A percentile compares a stretch with the other conserved stretches of the same genome.
These are phyloP conservation scores for Plantago coronopus DNA, from an alignment of 305 asterid species.

Conservation along the genomic window DNA sequence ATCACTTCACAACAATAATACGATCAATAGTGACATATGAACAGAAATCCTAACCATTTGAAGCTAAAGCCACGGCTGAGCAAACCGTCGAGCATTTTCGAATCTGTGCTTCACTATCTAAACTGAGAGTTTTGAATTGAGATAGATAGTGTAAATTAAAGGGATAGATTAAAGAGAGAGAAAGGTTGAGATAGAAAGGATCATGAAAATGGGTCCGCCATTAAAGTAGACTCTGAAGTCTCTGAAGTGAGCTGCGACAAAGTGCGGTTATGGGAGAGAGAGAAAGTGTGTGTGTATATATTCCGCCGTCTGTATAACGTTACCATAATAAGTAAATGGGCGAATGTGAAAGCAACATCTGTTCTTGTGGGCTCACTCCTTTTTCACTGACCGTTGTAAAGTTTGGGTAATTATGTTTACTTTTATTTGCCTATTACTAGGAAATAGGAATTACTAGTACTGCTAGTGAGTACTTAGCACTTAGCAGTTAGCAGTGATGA, in stretches of 20 bases:
- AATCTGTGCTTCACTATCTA: constrained; percentile 27
- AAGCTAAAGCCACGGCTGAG: constrained; percentile 79
- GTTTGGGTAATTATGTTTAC: neutral
- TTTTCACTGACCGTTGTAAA: constrained; percentile 3
- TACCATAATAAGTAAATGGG: neutral
- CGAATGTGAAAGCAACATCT: constrained; percentile 6
- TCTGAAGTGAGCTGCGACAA: constrained; percentile 17
- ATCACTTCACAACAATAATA: constrained; percentile 10
- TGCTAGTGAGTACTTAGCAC: too few species aligned
- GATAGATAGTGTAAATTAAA: constrained; percentile 12
- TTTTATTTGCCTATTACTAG: neutral
- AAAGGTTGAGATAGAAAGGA: constrained; percentile 22
- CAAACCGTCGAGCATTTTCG: constrained; percentile 81
- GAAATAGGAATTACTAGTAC: too few species aligned
- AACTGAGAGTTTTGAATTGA: constrained; percentile 17
- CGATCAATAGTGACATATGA: neutral
- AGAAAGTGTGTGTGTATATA: neutral
- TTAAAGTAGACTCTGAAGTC: constrained; percentile 17
- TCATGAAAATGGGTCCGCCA: constrained; percentile 35
- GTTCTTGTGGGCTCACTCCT: neutral
- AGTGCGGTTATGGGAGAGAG: constrained; percentile 6
- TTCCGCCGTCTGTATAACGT: neutral
- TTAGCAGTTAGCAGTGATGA: too few species aligned
- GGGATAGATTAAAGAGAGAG: constrained; percentile 11
- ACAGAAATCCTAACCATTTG: constrained; percentile 57